A percentile compares a stretch with the other conserved stretches of the same genome.
phyloP scores from a whole-genome alignment of 306 rosid genomes.

The Begonia peltatifolia region DNA sequence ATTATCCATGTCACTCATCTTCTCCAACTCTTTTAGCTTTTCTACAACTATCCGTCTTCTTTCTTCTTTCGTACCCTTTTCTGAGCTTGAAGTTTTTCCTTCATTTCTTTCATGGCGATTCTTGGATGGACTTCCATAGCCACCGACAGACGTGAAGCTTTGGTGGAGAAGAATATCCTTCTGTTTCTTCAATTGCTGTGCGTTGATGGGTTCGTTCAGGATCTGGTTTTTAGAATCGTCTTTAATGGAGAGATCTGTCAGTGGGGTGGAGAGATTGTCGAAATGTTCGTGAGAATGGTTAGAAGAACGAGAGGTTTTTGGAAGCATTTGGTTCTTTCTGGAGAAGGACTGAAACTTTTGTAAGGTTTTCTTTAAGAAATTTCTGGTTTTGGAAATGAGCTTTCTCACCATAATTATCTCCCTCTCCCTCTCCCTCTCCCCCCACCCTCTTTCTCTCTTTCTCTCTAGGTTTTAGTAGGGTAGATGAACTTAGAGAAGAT shows the following conservation, averaged over 20 bases:
- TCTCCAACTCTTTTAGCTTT: conserved; percentile 71
- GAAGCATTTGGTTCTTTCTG: conserved; percentile 43
- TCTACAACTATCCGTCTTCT: conserved; percentile 28
- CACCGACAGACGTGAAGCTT: too few species aligned
- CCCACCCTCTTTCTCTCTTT: too few species aligned
- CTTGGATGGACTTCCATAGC: conserved; percentile 7
- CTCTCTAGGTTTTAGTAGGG: too few species aligned
- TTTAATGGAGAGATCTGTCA: too few species aligned
- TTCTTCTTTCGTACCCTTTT: conserved; percentile 6
- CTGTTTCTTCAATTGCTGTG: conserved; percentile 15
- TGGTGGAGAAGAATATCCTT: background rate
- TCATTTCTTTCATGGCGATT: conserved; percentile 12
- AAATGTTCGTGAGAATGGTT: background rate
- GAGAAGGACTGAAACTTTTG: conserved; percentile 56
- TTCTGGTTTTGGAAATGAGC: conserved; percentile 59
- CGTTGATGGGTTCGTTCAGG: background rate
- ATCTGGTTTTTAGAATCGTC: too few species aligned
- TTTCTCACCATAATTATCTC: conserved; percentile 46
- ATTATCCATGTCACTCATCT: conserved; percentile 55
- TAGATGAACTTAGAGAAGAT: too few species aligned
- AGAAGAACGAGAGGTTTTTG: conserved; percentile 33
- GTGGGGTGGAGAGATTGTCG: too few species aligned
- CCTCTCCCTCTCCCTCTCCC: background rate
- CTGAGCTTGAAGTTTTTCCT: conserved; percentile 12
- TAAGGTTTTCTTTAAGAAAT: conserved; percentile 54